These are phyloP conservation scores for Calonectria hawksworthii DNA, from an alignment of 2,329 filamentous ascomycete species.

Conservation along the genomic window DNA sequence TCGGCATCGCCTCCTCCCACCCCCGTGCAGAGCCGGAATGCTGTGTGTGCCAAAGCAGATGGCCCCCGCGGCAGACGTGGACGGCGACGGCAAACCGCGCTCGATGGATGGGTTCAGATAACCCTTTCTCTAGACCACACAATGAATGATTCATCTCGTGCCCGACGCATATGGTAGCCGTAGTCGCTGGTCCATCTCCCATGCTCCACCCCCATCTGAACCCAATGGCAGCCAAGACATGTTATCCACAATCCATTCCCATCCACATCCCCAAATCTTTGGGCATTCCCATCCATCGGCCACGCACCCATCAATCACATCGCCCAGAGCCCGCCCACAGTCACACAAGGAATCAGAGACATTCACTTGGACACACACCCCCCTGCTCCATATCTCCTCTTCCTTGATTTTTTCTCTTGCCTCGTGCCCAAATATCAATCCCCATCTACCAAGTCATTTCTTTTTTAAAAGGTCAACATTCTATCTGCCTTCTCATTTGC, in stretches of 20 bases:
- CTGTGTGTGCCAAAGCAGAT: background rate
- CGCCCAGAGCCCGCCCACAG: background rate
- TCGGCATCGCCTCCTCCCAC: background rate
- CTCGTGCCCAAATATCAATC: background rate
- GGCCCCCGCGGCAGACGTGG: background rate
- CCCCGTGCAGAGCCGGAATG: background rate
- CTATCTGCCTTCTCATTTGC: background rate
- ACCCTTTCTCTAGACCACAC: constrained; percentile 5
- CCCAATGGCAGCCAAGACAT: background rate
- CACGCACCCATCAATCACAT: background rate
- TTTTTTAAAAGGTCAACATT: background rate
- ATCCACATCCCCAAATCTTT: background rate
- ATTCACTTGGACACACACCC: background rate
- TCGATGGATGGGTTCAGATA: constrained; percentile 1
- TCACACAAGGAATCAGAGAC: background rate
- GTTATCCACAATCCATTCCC: constrained; percentile 7
- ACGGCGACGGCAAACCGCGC: constrained; percentile 8
- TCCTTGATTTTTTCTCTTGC: background rate
- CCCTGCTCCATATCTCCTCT: background rate
- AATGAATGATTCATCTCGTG: constrained; percentile 8
- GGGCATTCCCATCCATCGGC: background rate
- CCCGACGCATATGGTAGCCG: background rate
- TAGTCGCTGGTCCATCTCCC: background rate
- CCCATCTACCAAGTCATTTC: background rate
- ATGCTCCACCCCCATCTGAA: background rate